Conservation (phyloP, 768 basidiomycete genomes). For the Boletus sp. region DNA sequence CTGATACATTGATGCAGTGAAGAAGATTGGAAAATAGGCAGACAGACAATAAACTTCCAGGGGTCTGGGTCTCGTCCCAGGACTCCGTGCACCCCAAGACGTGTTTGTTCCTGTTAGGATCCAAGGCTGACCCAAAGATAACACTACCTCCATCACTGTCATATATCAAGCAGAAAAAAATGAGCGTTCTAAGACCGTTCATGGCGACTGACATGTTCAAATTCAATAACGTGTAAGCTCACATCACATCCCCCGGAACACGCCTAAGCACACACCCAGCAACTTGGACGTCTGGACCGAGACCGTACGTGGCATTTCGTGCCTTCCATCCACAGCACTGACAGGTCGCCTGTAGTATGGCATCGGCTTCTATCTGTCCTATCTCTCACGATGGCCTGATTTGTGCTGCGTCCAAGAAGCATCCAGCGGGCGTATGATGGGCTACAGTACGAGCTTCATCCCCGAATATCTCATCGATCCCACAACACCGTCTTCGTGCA, state of each 20-base stretch:
- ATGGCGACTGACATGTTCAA: constrained; percentile 86
- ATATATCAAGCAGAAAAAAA: no score
- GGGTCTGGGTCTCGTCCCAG: constrained; percentile 27
- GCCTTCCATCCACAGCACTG: not conserved
- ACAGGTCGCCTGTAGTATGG: constrained; percentile 56
- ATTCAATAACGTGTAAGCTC: constrained; percentile 83
- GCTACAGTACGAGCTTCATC: constrained; percentile 66
- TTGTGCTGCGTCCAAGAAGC: constrained; percentile 81
- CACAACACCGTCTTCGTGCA: constrained; percentile 29
- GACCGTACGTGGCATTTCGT: constrained; percentile 56
- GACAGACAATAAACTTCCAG: constrained; percentile 26
- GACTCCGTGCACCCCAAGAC: constrained; percentile 29
- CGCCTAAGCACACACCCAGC: constrained; percentile 38
- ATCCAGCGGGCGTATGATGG: constrained; percentile 82
- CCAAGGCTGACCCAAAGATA: not conserved
- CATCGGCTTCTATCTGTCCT: constrained; percentile 83
- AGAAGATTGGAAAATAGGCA: constrained; percentile 22
- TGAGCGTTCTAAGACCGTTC: constrained; percentile 88
- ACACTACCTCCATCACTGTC: not conserved
- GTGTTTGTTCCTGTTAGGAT: constrained; percentile 33
- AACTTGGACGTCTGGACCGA: constrained; percentile 98
- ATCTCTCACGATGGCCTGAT: constrained; percentile 90
- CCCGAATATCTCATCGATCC: constrained; percentile 4
- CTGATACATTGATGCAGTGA: constrained; percentile 32
- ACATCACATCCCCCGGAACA: not conserved